Evolutionary conservation across 2,329 filamentous ascomycete species (phyloP).

Genomic region (Pseudopithomyces maydicus): DNA sequence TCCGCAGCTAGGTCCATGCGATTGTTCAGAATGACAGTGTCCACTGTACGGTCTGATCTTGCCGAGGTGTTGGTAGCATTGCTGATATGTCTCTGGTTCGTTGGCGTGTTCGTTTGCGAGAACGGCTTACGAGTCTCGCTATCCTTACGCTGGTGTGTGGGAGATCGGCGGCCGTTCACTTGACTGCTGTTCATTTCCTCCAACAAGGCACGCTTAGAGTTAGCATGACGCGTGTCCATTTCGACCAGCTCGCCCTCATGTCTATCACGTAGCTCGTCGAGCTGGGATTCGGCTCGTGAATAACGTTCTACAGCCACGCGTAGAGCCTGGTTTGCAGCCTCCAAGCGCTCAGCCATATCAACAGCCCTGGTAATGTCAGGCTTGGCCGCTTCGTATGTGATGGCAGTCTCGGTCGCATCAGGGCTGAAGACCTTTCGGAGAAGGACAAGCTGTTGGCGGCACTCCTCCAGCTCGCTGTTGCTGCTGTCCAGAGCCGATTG

Average conservation of each 20-base stretch:
- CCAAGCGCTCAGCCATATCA: slow-evolving; percentile 82
- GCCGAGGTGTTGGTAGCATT: slow-evolving; percentile 75
- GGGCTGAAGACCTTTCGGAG: slow-evolving; percentile 89
- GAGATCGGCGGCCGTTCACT: slow-evolving; percentile 65
- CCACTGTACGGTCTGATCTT: slow-evolving; percentile 82
- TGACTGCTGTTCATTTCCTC: slow-evolving; percentile 90
- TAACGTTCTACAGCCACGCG: slow-evolving; percentile 82
- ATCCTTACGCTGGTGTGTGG: slow-evolving; percentile 69
- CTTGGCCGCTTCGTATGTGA: slow-evolving; percentile 71
- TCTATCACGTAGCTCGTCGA: slow-evolving; percentile 76
- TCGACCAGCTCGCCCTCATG: slow-evolving; percentile 74
- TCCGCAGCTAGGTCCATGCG: slow-evolving; percentile 90
- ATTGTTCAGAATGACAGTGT: slow-evolving; percentile 82
- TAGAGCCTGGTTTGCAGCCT: slow-evolving; percentile 86
- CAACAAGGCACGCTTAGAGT: slow-evolving; percentile 74
- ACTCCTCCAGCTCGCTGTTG: slow-evolving; percentile 79
- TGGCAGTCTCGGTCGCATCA: slow-evolving; percentile 67
- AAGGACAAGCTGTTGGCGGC: slow-evolving; percentile 77
- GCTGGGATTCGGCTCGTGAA: slow-evolving; percentile 79
- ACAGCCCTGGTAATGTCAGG: slow-evolving; percentile 69
- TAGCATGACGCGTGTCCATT: slow-evolving; percentile 63
- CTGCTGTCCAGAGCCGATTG: slow-evolving; percentile 79
- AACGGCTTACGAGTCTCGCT: slow-evolving; percentile 66
- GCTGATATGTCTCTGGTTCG: slow-evolving; percentile 68
- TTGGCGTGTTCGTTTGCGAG: slow-evolving; percentile 79